A percentile compares a stretch with the other conserved stretches of the same genome.
phyloP scores from a whole-genome alignment of 2,329 filamentous ascomycete species.

The Acrodontium crateriforme region DNA sequence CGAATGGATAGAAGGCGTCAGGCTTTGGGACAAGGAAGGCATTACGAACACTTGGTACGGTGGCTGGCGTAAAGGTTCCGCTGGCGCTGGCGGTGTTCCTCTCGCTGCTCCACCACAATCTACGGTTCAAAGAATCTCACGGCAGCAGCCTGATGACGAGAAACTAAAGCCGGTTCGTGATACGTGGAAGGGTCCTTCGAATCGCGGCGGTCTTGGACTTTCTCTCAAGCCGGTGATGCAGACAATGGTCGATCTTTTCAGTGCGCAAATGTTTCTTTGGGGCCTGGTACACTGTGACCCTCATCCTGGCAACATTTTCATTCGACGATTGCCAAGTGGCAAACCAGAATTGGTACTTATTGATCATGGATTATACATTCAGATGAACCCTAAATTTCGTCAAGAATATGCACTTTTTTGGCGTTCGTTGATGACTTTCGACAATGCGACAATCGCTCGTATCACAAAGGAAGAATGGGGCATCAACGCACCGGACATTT shows the following conservation, averaged over 20 bases:
- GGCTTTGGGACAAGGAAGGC: constrained; percentile 80
- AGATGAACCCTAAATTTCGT: constrained; percentile 71
- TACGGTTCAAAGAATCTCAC: no score
- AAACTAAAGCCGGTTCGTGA: constrained; percentile 67
- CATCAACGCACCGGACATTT: constrained; percentile 75
- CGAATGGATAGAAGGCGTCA: constrained; percentile 93
- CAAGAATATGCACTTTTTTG: constrained; percentile 82
- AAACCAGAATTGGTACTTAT: constrained; percentile 83
- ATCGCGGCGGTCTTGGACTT: constrained; percentile 70
- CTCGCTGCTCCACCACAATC: constrained; percentile 13
- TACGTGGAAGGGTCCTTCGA: constrained; percentile 59
- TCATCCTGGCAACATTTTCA: constrained; percentile 94
- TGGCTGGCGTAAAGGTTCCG: constrained; percentile 60
- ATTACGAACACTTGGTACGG: constrained; percentile 69
- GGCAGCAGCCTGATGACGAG: constrained; percentile 41
- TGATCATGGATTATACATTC: constrained; percentile 91
- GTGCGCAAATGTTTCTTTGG: constrained; percentile 97
- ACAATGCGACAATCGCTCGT: constrained; percentile 62
- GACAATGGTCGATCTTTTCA: constrained; percentile 91
- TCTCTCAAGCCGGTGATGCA: constrained; percentile 80
- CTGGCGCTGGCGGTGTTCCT: constrained; percentile 56
- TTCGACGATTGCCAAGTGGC: constrained; percentile 72
- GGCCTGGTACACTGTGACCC: constrained; percentile 92
- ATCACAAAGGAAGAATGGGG: constrained; percentile 71
- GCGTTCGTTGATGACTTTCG: constrained; percentile 87